Evolutionary conservation across 73 alveolate species (phyloP).

Genomic region (Diophrys sp.): DNA sequence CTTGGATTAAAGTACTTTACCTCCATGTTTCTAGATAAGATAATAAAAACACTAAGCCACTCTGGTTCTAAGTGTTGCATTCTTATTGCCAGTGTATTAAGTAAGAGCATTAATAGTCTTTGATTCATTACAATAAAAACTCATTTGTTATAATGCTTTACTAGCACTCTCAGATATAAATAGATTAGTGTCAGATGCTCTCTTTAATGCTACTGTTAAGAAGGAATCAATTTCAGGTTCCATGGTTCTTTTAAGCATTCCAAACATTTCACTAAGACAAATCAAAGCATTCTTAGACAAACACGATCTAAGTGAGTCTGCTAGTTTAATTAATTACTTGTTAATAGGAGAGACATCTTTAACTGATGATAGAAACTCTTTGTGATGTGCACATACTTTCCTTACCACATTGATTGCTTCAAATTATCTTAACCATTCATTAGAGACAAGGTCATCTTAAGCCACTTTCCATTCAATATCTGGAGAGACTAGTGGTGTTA

Average conservation of each 20-base stretch:
- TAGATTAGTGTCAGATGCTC: neutral
- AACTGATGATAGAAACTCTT: neutral
- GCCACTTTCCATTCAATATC: constrained; percentile 9
- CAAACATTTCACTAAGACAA: neutral
- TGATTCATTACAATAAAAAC: neutral
- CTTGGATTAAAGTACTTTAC: neutral
- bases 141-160: neutral
- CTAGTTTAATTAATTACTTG: neutral
- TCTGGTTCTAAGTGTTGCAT: neutral
- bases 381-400: neutral
- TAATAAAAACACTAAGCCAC: neutral
- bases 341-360: neutral
- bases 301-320: constrained; percentile 13
- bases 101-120: neutral
- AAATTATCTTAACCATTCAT: neutral
- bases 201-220: neutral
- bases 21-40: neutral
- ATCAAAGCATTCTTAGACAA: constrained; percentile 8
- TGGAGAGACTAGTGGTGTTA: neutral
- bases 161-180: constrained; percentile 1
- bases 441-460: neutral
- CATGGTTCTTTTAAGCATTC: neutral
- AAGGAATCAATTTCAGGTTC: constrained; percentile 1
- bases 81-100: too few species aligned
- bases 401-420: neutral